Base-by-base conservation (phyloP, 805 yeast genomes). In the Candida pseudofarinosa region DNA sequence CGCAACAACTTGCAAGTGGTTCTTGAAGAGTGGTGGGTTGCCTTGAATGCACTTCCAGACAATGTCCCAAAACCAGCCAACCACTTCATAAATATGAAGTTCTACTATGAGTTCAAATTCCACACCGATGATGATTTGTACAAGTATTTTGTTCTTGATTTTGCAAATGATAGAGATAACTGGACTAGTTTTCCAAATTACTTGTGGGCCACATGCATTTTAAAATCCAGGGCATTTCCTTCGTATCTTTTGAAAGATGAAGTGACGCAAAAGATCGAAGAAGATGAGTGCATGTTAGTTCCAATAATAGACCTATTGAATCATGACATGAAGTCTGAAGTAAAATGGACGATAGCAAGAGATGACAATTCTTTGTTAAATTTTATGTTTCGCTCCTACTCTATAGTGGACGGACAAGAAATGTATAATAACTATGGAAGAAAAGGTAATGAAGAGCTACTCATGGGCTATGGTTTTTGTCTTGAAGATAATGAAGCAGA, bases 361-460 rank as follows among this genome's bases (percentile, higher is more conserved):
- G 37, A 19, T 31, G 34, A 32, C 17, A 33, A 42, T 4, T 49
- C 48, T 14, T 52, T 45, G 1, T 55, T 51, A 2, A 48, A 55
- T 1, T 74, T 77, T 44, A 55, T 60, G n/a, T 81, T 81, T 49
- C 62, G 59, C 33, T 58, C 77, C 0, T 65, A 68, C 15, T 59
- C 67, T 3, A 43, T 5, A 23, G 39, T 51, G n/a, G 38, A 44
- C 2, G 76, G 76, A 1, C 58, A 63, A 2, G 84, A 88, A 56
- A 47, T 90, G 1, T 86, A 63, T 62, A 89, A 89, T 58, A 86
- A 87, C 60, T 89, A 90, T 60, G 97, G 97, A 2, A 80, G 85
- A 41, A 89, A 88, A 60, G 85, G 93, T 0, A 89, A 88, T 55
- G 95, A 86, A 49, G 96, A 88, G 49, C 61, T 89, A 19, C 60